Base-by-base conservation (phyloP, 2,329 filamentous ascomycete species). In the Gaeumannomyces sp. region DNA sequence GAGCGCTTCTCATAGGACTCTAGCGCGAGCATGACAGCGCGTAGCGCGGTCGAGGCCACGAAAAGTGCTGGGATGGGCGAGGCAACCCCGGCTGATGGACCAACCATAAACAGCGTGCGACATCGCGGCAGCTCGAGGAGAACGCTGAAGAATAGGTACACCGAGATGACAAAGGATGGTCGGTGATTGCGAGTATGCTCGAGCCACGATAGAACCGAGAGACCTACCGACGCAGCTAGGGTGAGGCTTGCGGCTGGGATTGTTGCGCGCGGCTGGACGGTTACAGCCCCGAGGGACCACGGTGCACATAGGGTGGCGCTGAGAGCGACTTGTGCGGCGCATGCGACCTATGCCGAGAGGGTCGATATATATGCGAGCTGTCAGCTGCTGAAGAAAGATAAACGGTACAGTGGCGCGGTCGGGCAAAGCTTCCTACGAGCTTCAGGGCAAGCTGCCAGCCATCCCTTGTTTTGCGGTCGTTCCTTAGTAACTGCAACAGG, bases 121-220 rank as follows among this genome's bases (percentile, higher is more conserved):
- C 76, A 72, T 27, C 77, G 77, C 2, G 78, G 77, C 25, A 74
- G 71, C 67, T 82, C 80, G 59, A 83, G 78, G 11, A 81, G 63
- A 19, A 79, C 67, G 10, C 78, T 77, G 67, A 79, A 69, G 56
- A 78, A 72, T 1, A 84, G 77, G 67, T 81, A 84, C 50, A 76
- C 64, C 64, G 78, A 78, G 53, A 82, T 70, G 25, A 82, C 67
- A 27, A 77, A 74, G 0, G 81, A 83, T 2, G 82, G 81, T 16
- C 75, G 73, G 56, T 80, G 70, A 4, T 77, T 77, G n/a, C 76
- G 76, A 25, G 73, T 69, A 67, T 84, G 82, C 68, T 84, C 81
- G 25, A 78, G 70, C 68, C 77, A 79, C 1, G 81, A 81, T 25
- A 82, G 72, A 14, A 76, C 63, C 50, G 70, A 68, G 14, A 82